These are phyloP conservation scores for Lolium rigidum DNA, from an alignment of 176 grass and related monocot species.

Conservation along the genomic window DNA sequence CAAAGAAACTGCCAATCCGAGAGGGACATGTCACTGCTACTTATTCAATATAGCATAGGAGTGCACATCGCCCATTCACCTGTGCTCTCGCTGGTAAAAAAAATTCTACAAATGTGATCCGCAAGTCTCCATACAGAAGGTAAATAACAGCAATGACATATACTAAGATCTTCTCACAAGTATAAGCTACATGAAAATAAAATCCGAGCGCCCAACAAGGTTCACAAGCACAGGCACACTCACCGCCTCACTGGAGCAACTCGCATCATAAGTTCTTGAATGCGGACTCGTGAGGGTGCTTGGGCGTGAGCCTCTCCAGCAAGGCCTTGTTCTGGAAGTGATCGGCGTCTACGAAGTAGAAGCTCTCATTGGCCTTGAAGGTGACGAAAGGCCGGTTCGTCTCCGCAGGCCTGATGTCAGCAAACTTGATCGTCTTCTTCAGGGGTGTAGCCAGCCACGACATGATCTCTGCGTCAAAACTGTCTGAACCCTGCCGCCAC, in stretches of 20 bases:
- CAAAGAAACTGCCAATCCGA: neutral
- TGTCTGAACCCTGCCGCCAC: conserved; percentile 91
- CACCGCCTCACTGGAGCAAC: neutral
- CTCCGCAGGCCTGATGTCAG: conserved; percentile 73
- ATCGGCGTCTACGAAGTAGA: conserved; percentile 84
- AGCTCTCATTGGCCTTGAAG: conserved; percentile 72
- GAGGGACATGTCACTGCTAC: neutral
- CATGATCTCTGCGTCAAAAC: conserved; percentile 85
- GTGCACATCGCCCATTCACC: neutral
- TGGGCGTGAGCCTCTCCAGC: conserved; percentile 87
- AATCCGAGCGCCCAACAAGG: neutral
- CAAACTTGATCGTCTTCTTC: conserved; percentile 78
- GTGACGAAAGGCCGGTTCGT: conserved; percentile 88
- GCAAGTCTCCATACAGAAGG: neutral
- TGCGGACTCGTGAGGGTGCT: conserved; percentile 65
- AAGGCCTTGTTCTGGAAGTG: conserved; percentile 91
- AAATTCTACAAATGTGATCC: neutral
- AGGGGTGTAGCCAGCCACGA: conserved; percentile 86
- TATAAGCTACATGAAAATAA: conserved; percentile 16
- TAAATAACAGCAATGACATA: conserved; percentile 9
- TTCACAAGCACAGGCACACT: neutral
- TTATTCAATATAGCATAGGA: conserved; percentile 37
- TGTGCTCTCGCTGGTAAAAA: neutral
- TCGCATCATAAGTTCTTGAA: conserved; percentile 90
- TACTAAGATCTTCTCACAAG: conserved; percentile 23